Conservation (phyloP, 768 basidiomycete species). For the Crepidotus variabilis region DNA sequence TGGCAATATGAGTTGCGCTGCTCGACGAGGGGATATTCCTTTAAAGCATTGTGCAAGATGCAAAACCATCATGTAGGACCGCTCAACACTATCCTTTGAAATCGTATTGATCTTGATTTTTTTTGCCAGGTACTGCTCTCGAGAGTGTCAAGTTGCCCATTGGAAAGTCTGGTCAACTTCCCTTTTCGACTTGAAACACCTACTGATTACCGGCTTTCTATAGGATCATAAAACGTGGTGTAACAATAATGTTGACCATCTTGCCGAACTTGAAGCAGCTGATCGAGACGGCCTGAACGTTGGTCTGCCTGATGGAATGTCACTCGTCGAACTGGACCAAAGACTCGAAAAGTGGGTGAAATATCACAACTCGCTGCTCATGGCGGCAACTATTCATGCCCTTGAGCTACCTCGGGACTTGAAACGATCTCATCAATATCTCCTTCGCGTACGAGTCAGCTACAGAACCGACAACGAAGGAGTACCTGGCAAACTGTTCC, state of each 20-base stretch:
- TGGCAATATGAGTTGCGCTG: not conserved
- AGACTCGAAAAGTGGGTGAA: constrained; percentile 30
- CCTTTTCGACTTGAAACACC: no score
- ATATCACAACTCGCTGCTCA: constrained; percentile 23
- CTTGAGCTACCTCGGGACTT: constrained; percentile 22
- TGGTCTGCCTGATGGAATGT: constrained; percentile 18
- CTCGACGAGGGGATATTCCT: not conserved
- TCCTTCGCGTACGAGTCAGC: constrained; percentile 9
- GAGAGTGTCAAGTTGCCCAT: constrained; percentile 13
- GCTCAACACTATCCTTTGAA: not conserved
- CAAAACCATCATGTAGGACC: not conserved
- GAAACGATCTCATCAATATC: constrained; percentile 11
- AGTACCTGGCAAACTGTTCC: constrained; percentile 22
- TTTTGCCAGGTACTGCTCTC: constrained; percentile 13
- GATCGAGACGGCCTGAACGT: constrained; percentile 1
- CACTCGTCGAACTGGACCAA: constrained; percentile 23
- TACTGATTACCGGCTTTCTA: not conserved
- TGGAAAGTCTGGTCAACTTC: constrained; percentile 9
- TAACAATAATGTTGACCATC: constrained; percentile 6
- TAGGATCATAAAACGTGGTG: constrained; percentile 14
- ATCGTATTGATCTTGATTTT: not conserved
- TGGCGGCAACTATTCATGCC: constrained; percentile 26
- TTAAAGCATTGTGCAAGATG: not conserved
- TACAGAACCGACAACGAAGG: constrained; percentile 19
- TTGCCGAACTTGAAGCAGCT: constrained; percentile 2